Base-by-base conservation (phyloP, 495 filamentous ascomycete species). In the Penicillium arizonense region DNA sequence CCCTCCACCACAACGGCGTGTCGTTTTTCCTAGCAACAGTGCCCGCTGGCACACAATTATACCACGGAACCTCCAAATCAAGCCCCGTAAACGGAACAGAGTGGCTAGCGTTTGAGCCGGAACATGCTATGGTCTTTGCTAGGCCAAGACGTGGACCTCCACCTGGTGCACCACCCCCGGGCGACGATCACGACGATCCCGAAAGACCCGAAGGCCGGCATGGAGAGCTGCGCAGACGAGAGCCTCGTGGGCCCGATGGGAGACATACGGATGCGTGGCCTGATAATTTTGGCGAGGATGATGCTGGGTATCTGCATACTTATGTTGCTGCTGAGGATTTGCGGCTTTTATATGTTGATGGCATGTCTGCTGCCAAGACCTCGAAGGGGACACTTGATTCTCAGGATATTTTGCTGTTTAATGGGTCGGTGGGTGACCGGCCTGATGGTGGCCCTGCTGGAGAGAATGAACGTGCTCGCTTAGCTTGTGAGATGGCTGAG, bases 101-200 rank as follows among this genome's bases (percentile, higher is more conserved):
- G 55, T 89, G 86, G 85, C 72, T 89, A 1, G 85, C 86, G 0
- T 88, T 87, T 56, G 86, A 88, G 58, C 81, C 84, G 10, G 84
- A 87, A 53, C 85, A 88, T 67, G 81, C 84, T 1, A 67, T 86
- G 62, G 58, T 73, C 5, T 89, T 88, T 61, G 47, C 70, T 13
- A 58, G 59, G 10, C 48, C 65, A 33, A 58, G 33, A 20, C 55
- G 45, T 23, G 43, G 48, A 9, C 57, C 56, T n/a, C 43, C 30
- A 1, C 38, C 30, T 26, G 36, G 42, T n/a, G 26, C 33, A 52
- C n/a, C 30, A 23, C 28, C 47, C 16, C 36, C 44, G 10, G 21
- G 16, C 34, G 33, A 47, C 46, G 33, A 26, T 30, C 6, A 10
- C 5, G 11, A 39, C 11, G 35, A 47, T 21, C 28, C 35, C 1